Conservation (phyloP, 805 yeast genomes). For the Metschnikowia sp. region DNA sequence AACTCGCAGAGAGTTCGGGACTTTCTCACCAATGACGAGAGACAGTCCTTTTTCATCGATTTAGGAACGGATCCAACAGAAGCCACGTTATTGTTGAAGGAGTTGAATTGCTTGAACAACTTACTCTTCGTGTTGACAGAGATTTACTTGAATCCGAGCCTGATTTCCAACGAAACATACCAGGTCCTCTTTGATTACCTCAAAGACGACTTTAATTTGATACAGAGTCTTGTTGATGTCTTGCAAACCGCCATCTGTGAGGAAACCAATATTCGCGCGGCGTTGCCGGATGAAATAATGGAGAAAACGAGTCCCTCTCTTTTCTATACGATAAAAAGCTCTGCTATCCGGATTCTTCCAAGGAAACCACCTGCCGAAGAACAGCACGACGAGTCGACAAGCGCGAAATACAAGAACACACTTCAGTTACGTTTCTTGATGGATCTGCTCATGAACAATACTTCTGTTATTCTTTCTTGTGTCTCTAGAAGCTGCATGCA, state of each 20-base stretch:
- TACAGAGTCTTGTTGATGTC: constrained; percentile 43
- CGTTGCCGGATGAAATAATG: constrained; percentile 46
- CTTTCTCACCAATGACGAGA: constrained; percentile 27
- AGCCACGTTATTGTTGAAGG: constrained; percentile 33
- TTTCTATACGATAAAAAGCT: constrained; percentile 19
- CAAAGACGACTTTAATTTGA: constrained; percentile 17
- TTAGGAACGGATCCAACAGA: constrained; percentile 23
- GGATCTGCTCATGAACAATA: constrained; percentile 45
- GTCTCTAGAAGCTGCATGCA: constrained; percentile 45
- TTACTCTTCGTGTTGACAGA: constrained; percentile 52
- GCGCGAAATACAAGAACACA: constrained; percentile 62
- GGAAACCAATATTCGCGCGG: constrained; percentile 49
- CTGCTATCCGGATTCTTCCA: constrained; percentile 43
- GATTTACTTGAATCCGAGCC: constrained; percentile 52
- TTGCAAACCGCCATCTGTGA: constrained; percentile 53
- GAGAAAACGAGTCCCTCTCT: constrained; percentile 40
- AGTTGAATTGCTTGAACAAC: constrained; percentile 39
- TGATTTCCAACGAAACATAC: constrained; percentile 46
- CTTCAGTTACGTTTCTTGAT: constrained; percentile 52
- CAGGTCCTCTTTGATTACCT: constrained; percentile 34
- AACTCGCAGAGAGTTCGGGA: constrained; percentile 24
- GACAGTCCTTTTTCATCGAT: constrained; percentile 34
- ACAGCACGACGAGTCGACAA: constrained; percentile 34
- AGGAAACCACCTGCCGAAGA: constrained; percentile 38
- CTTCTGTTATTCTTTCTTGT: constrained; percentile 41